These are phyloP conservation scores for Massarina eburnea DNA, from an alignment of 2,329 filamentous ascomycete species.

Conservation along the genomic window DNA sequence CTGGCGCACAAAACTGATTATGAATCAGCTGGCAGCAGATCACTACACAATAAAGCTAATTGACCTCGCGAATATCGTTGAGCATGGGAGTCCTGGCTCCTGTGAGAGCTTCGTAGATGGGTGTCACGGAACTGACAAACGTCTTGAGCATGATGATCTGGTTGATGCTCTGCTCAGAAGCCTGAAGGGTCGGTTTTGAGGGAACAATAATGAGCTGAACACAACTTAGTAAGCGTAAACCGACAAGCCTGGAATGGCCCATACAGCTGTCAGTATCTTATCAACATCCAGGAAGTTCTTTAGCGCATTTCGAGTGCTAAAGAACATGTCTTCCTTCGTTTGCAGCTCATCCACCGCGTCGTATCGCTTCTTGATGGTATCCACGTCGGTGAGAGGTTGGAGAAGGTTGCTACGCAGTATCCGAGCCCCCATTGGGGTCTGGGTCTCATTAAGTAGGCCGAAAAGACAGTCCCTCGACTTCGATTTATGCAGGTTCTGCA, in stretches of 20 bases:
- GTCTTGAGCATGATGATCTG: constrained; percentile 84
- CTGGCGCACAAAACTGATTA: constrained; percentile 62
- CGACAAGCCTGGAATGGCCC: constrained; percentile 15
- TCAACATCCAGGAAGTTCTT: constrained; percentile 79
- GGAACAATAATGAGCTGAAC: constrained; percentile 75
- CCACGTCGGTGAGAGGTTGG: constrained; percentile 76
- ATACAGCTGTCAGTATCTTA: constrained; percentile 72
- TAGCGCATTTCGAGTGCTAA: constrained; percentile 72
- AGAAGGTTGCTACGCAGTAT: constrained; percentile 83
- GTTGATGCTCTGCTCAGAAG: constrained; percentile 80
- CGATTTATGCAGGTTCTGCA: constrained; percentile 78
- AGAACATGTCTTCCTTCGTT: constrained; percentile 82
- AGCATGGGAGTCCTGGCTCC: constrained; percentile 67
- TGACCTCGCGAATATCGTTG: constrained; percentile 63
- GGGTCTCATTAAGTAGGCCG: constrained; percentile 79
- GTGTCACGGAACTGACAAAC: constrained; percentile 69
- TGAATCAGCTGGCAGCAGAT: not conserved
- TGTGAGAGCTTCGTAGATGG: constrained; percentile 68
- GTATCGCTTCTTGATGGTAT: constrained; percentile 71
- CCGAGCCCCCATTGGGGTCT: constrained; percentile 85
- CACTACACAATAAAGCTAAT: constrained; percentile 9
- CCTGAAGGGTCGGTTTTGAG: constrained; percentile 63
- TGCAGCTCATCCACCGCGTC: constrained; percentile 83
- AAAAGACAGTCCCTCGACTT: constrained; percentile 83
- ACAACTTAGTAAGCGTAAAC: constrained; percentile 17